Evolutionary conservation across 164 flowering plant species (phyloP).

Genomic region (Aristolochia contorta): DNA sequence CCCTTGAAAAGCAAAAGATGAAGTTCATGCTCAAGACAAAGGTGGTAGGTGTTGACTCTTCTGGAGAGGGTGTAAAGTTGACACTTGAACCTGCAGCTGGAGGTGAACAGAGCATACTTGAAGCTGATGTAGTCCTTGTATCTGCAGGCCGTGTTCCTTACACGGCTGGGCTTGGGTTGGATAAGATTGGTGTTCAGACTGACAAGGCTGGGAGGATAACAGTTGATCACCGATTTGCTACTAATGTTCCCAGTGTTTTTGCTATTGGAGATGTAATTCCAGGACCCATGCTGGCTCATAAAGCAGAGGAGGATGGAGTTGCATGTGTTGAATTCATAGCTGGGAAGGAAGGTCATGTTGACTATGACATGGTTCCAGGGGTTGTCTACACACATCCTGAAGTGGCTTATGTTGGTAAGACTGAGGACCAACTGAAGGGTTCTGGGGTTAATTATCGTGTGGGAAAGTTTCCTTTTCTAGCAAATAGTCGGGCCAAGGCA

Average conservation of each 20-base stretch:
- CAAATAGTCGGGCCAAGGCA: conserved; percentile 84
- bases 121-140: conserved; percentile 80
- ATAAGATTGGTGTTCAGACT: conserved; percentile 31
- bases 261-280: conserved; percentile 90
- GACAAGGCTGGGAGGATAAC: conserved; percentile 27
- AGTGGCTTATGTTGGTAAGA: conserved; percentile 78
- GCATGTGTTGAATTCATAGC: conserved; percentile 77
- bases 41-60: conserved; percentile 59
- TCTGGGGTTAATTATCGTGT: conserved; percentile 58
- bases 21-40: conserved; percentile 75
- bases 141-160: conserved; percentile 74
- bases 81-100: conserved; percentile 72
- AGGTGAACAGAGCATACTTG: conserved; percentile 57
- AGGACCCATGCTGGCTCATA: conserved; percentile 88
- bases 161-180: conserved; percentile 63
- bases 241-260: conserved; percentile 52
- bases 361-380: conserved; percentile 75
- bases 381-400: conserved; percentile 89
- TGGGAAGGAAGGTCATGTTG: conserved; percentile 72
- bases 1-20: conserved; percentile 79
- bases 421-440: conserved; percentile 81
- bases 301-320: conserved; percentile 90
- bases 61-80: conserved; percentile 46
- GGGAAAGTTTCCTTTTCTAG: conserved; percentile 77
- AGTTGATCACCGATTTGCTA: conserved; percentile 45